Base-by-base conservation (phyloP, 768 basidiomycete species). In the Leccinum aurantiacum region DNA sequence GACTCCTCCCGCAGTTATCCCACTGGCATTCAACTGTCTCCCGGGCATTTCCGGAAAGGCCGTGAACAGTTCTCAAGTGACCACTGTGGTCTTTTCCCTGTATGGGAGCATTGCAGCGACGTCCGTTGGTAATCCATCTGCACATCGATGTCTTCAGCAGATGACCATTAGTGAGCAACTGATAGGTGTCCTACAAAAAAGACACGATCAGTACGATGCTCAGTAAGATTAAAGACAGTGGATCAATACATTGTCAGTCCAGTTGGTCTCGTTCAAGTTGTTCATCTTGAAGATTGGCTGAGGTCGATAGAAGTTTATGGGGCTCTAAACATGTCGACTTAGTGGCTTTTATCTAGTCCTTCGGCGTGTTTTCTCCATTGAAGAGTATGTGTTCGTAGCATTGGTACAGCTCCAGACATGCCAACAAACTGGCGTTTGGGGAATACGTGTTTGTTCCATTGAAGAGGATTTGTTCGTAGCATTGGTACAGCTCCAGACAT, bases 341-440 rank as follows among this genome's bases (percentile, higher is more conserved):
- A 33, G 14, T 15, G 14, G 17, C 3, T 56, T 68, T 68, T 69
- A 68, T 5, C 38, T 27, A 27, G 19, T 11, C 22, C 19, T 25
- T 50, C 24, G 47, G 17, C n/a, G 51, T 17, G 54, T 37, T 31
- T n/a, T 22, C 31, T 60, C 58, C 54, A 58, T 22, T 31, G 56
- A 55, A 56, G 13, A 35, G 1, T 33, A 33, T 33, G 2, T 31
- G 27, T 27, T 25, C 25, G 25, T 25, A 25, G 25, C 46, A 54
- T 61, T 65, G 68, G 68, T 38, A 60, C 51, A 49, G 56, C 37
- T 38, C 37, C 61, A 51, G 58, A 66, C 47, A 56, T 46, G 66
- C 67, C 59, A 69, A 54, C 38, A 3, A 56, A 59, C 56, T 62
- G 54, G 63, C 37, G 11, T 57, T 44, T 53, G 66, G 64, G 8